These are phyloP conservation scores for Phytophthora kernoviae DNA, from an alignment of 352 stramenopile genomes.

Conservation along the genomic window DNA sequence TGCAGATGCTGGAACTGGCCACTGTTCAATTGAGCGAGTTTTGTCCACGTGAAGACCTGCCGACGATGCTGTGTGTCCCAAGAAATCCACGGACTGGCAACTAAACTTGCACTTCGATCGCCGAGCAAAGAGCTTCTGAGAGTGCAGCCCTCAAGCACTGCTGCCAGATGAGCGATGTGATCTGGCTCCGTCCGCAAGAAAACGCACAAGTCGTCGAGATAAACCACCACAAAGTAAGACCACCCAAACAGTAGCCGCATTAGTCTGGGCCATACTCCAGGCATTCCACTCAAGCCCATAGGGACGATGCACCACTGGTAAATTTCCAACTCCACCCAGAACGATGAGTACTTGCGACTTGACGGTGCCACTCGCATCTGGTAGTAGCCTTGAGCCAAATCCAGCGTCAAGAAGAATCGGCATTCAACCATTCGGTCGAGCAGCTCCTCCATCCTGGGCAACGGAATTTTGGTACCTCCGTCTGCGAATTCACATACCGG, in stretches of 20 bases:
- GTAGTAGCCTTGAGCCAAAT: slow-evolving; percentile 40
- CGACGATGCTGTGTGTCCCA: slow-evolving; percentile 26
- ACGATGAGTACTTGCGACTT: slow-evolving; percentile 37
- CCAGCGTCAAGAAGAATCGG: slow-evolving; percentile 23
- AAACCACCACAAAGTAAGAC: slow-evolving; percentile 38
- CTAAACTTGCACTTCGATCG: slow-evolving; percentile 31
- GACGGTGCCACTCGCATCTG: slow-evolving; percentile 24
- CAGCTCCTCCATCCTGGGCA: slow-evolving; percentile 20
- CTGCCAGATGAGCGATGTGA: slow-evolving; percentile 24
- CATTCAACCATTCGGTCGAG: slow-evolving; percentile 21
- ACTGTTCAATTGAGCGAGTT: slow-evolving; percentile 26
- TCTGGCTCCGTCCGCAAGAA: slow-evolving; percentile 18
- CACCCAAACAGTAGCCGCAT: slow-evolving; percentile 41
- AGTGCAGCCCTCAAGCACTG: slow-evolving; percentile 28
- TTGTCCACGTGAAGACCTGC: slow-evolving; percentile 32
- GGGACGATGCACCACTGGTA: slow-evolving; percentile 49
- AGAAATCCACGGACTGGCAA: slow-evolving; percentile 18
- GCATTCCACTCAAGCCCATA: slow-evolving; percentile 48
- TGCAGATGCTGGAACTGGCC: slow-evolving; percentile 1
- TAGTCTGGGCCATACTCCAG: slow-evolving; percentile 36
- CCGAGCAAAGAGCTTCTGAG: slow-evolving; percentile 26
- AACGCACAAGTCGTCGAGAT: slow-evolving; percentile 42
- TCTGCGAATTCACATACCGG: slow-evolving; percentile 17
- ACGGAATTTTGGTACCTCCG: slow-evolving; percentile 17
- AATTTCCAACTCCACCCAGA: slow-evolving; percentile 34